Conservation (phyloP, 306 rosid species). For the Pyrus bretschneideri region DNA sequence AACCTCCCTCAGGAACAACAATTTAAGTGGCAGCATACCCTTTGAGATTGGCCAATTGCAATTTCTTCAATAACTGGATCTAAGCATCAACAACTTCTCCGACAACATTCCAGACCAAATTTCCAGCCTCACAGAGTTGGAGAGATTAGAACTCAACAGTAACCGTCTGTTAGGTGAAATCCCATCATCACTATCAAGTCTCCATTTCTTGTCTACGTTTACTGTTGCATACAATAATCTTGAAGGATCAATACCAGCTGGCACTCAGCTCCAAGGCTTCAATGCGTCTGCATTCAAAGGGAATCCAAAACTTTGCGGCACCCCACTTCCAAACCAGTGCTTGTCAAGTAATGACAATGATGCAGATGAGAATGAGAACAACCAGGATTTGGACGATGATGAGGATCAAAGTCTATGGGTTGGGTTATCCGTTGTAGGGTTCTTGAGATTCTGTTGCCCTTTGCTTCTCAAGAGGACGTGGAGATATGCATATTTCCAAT, state of each 20-base stretch:
- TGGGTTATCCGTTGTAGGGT: not conserved
- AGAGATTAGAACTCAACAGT: not conserved
- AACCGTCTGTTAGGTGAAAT: not conserved
- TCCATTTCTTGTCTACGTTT: not conserved
- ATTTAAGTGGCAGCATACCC: not conserved
- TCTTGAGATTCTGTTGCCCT: not conserved
- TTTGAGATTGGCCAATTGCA: not conserved
- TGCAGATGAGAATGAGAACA: not conserved
- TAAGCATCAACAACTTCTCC: not conserved
- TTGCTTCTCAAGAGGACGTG: not conserved
- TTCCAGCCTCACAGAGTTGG: not conserved
- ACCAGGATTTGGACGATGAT: not conserved
- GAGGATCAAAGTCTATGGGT: not conserved
- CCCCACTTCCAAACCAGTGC: not conserved
- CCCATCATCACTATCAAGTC: not conserved
- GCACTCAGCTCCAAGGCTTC: conserved; percentile 9
- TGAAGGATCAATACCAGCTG: not conserved
- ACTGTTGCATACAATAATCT: not conserved
- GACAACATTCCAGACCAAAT: not conserved
- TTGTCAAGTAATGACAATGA: not conserved
- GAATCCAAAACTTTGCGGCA: conserved; percentile 4
- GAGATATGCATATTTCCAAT: not conserved
- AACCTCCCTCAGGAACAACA: not conserved
- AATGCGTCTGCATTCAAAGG: not conserved
- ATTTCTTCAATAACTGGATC: not conserved